These are phyloP conservation scores for Saksenaea vasiformis DNA, from an alignment of 371 early-diverging fungal genomes.

Conservation along the genomic window DNA sequence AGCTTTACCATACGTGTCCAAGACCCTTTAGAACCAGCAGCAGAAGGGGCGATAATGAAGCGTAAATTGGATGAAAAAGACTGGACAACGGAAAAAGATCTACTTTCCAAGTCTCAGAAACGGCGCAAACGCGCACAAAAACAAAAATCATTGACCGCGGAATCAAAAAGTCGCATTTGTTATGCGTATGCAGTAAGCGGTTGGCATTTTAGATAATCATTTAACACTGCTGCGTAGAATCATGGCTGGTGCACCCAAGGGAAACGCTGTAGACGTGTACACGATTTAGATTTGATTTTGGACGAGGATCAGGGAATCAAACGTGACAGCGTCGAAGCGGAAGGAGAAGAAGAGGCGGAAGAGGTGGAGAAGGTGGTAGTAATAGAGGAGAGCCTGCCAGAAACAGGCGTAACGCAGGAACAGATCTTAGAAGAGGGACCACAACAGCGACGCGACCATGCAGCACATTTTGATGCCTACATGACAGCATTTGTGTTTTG, in stretches of 20 bases:
- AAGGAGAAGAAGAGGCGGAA: conserved; percentile 11
- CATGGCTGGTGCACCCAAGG: conserved; percentile 75
- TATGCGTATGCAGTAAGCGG: conserved; percentile 69
- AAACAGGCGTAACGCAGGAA: neutral
- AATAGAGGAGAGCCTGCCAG: neutral
- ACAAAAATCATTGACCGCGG: neutral
- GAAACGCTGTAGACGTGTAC: conserved; percentile 65
- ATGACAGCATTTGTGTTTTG: conserved; percentile 92
- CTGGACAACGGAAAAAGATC: neutral
- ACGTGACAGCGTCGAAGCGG: conserved; percentile 23
- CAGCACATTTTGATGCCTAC: conserved; percentile 89
- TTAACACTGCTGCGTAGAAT: conserved; percentile 30
- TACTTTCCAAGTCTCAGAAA: neutral
- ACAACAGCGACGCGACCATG: conserved; percentile 55
- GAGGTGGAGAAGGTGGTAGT: conserved; percentile 4
- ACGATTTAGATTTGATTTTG: conserved; percentile 81
- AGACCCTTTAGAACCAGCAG: conserved; percentile 4
- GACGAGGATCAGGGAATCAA: conserved; percentile 61
- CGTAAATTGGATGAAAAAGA: conserved; percentile 7
- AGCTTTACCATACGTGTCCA: conserved; percentile 9
- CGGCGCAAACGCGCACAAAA: conserved; percentile 8
- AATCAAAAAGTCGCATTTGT: conserved; percentile 53
- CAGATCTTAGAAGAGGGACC: neutral
- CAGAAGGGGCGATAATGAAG: neutral
- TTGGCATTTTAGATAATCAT: neutral